Percentiles rank a stretch among this genome's conserved stretches.
phyloP scores from a whole-genome alignment of 1,139 yeast species.

The Diutina neorugosa region DNA sequence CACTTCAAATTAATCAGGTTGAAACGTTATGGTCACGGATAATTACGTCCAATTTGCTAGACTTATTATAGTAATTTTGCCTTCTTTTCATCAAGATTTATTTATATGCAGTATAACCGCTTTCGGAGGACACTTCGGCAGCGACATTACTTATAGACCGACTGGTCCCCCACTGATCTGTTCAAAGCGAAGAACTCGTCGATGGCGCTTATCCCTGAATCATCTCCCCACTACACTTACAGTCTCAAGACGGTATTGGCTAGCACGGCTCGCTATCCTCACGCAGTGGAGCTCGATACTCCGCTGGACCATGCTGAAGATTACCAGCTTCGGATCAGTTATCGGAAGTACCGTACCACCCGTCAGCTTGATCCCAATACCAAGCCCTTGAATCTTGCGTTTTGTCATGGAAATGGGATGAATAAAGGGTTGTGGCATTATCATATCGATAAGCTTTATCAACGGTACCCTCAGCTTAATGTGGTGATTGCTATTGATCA shows the following conservation, averaged over 20 bases:
- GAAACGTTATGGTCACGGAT: no score
- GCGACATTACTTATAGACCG: background rate
- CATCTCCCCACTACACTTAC: conserved; percentile 1
- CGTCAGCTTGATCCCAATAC: background rate
- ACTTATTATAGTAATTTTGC: no score
- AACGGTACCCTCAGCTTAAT: conserved; percentile 6
- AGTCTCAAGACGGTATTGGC: background rate
- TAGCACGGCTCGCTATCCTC: background rate
- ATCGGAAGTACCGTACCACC: conserved; percentile 1
- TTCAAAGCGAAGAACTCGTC: background rate
- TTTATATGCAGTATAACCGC: background rate
- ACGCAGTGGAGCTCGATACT: background rate
- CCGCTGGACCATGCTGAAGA: background rate
- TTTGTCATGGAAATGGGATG: conserved; percentile 65
- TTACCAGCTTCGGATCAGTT: background rate
- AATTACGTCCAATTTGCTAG: no score
- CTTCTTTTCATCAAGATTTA: no score
- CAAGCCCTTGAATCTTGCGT: conserved; percentile 35
- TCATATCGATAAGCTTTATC: conserved; percentile 31
- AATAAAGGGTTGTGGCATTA: conserved; percentile 53
- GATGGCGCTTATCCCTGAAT: conserved; percentile 3
- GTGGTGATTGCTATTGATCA: conserved; percentile 43
- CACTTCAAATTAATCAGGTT: no score
- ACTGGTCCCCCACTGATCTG: background rate
- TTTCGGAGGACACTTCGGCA: background rate